phyloP scores from a whole-genome alignment of 176 grass and related monocot species.

The Oryza punctata region DNA sequence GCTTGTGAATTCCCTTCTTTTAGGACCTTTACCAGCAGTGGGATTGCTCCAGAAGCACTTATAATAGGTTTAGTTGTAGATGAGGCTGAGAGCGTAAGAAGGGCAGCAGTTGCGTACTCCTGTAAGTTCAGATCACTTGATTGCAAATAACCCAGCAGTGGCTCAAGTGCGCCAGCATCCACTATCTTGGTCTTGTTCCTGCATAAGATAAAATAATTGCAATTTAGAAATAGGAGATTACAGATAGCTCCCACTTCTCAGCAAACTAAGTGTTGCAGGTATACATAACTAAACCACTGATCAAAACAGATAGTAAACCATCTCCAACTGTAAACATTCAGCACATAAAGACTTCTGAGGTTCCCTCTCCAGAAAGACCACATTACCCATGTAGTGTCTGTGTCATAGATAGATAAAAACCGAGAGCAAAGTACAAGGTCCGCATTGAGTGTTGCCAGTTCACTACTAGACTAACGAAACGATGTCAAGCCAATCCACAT shows the following conservation, averaged over 20 bases:
- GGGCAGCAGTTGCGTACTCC: conserved; percentile 80
- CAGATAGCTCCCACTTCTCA: background rate
- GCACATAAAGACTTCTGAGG: background rate
- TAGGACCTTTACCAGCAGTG: conserved; percentile 74
- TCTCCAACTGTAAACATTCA: background rate
- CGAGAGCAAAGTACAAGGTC: conserved; percentile 1
- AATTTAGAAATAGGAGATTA: conserved; percentile 35
- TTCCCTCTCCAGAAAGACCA: background rate
- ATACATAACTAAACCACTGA: background rate
- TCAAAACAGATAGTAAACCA: background rate
- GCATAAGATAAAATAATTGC: conserved; percentile 35
- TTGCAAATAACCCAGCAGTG: conserved; percentile 68
- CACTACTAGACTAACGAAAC: background rate
- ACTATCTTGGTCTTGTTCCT: conserved; percentile 94
- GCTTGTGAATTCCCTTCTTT: conserved; percentile 78
- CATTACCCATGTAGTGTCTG: background rate
- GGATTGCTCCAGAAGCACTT: conserved; percentile 67
- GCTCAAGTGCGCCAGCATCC: conserved; percentile 66
- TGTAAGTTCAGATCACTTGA: conserved; percentile 70
- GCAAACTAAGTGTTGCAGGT: background rate
- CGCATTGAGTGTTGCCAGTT: background rate
- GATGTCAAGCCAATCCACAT: conserved; percentile 12
- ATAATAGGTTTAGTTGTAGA: conserved; percentile 69
- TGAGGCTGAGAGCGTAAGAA: conserved; percentile 90
- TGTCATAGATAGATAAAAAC: background rate